Evolutionary conservation across 2,329 filamentous ascomycete genomes (phyloP).

Genomic region (Clonostachys rhizophaga): DNA sequence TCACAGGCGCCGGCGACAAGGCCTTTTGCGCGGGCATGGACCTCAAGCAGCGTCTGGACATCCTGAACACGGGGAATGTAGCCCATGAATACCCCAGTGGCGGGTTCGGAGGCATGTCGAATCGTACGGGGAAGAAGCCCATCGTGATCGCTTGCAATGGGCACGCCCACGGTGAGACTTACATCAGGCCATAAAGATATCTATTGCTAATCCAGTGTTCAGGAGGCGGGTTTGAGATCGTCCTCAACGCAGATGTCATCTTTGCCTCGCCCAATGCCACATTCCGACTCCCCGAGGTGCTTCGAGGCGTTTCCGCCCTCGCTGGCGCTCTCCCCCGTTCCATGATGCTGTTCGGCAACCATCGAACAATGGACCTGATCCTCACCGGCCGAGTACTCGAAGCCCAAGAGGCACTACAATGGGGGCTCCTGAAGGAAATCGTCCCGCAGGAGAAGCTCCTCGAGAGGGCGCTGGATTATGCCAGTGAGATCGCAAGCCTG

Average conservation of each 20-base stretch:
- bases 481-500: slow-evolving; percentile 17
- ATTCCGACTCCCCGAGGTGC: slow-evolving; percentile 53
- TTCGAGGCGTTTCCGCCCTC: slow-evolving; percentile 51
- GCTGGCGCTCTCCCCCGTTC: slow-evolving; percentile 51
- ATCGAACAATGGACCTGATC: slow-evolving; percentile 23
- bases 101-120: slow-evolving; percentile 24
- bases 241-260: slow-evolving; percentile 49
- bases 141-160: slow-evolving; percentile 22
- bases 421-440: slow-evolving; percentile 19
- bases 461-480: slow-evolving; percentile 18
- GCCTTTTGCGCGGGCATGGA: slow-evolving; percentile 51
- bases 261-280: slow-evolving; percentile 44
- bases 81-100: slow-evolving; percentile 22
- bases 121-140: slow-evolving; percentile 22
- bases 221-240: slow-evolving; percentile 23
- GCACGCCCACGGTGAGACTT: slow-evolving; percentile 17
- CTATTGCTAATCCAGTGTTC: background rate
- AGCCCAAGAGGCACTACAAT: slow-evolving; percentile 19
- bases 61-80: slow-evolving; percentile 17
- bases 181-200: no score
- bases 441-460: slow-evolving; percentile 20
- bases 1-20: slow-evolving; percentile 43
- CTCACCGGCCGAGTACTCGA: slow-evolving; percentile 16
- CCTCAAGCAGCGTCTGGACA: slow-evolving; percentile 37
- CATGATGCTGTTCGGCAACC: slow-evolving; percentile 23